Conservation (phyloP, 257 asterid species). For the Rubia yunnanensis region DNA sequence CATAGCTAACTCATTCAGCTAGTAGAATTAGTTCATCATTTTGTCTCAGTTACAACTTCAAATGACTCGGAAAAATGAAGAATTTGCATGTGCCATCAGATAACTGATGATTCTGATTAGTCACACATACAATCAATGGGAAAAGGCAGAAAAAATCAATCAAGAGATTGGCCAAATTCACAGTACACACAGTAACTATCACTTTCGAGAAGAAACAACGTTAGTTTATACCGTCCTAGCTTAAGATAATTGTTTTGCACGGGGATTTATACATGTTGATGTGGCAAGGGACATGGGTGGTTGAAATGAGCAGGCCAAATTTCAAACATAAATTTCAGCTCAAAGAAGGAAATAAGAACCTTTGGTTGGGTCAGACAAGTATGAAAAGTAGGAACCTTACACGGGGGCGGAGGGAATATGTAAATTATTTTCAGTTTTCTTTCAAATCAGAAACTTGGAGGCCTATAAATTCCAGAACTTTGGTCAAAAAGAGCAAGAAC, state of each 20-base stretch:
- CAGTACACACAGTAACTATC: not conserved
- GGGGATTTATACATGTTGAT: no score
- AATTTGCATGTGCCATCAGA: not conserved
- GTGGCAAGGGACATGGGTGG: no score
- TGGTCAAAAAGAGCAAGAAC: not conserved
- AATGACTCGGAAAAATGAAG: not conserved
- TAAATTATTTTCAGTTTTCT: not conserved
- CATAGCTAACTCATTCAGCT: not conserved
- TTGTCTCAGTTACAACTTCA: not conserved
- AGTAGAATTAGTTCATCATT: not conserved
- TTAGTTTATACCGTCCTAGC: not conserved
- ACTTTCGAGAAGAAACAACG: not conserved
- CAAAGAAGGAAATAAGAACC: no score
- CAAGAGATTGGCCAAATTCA: not conserved
- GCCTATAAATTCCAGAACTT: not conserved
- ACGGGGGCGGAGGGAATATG: no score
- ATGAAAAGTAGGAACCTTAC: no score
- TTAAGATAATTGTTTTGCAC: no score
- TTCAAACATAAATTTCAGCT: no score
- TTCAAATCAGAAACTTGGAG: not conserved
- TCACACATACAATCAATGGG: not conserved
- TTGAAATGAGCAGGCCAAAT: no score
- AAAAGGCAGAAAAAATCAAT: not conserved
- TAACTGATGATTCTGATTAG: not conserved
- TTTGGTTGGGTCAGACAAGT: no score